Evolutionary conservation across 2,329 filamentous ascomycete genomes (phyloP), one percentile per base, ranked within the genome.

Genomic region (Nothopassalora personata): DNA sequence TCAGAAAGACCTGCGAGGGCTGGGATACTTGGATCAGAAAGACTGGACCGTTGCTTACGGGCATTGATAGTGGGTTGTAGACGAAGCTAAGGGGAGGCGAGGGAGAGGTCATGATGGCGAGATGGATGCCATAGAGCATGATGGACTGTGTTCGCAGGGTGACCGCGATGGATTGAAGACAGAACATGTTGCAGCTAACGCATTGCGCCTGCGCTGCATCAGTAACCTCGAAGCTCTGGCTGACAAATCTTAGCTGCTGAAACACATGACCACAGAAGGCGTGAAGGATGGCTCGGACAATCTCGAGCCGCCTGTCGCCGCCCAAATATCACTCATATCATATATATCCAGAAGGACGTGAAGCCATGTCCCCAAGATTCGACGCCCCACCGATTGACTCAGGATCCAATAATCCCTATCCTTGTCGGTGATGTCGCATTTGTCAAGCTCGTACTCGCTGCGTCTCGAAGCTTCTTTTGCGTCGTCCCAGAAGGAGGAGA

Each of bases 1-100:
- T 53, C 39, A 13, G 33, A 28, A n/a, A 23, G 5, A 53, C 48
- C 0, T 57, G 55, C 36, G 49, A 57, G 18, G 36, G 39, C 19
- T 53, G 55, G 49, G 47, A 53, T 19, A 36, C 48, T 19, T 57
- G 36, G 47, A 23, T 57, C 33, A 45, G 9, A 19, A 56, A 56
- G 54, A 50, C 45, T 9, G 54, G 54, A 7, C 54, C 54, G 1
- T 15, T 56, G 46, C 36, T 56, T 28, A 56, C 46, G 19, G 54
- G 54, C 3, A 56, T 56, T 13, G 46, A 56, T 39, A 49, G 45
- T 19, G 54, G 54, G 49, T 48, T 56, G 34, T n/a, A 43, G 23
- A 54, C 28, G 53, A 23, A 23, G 23, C 2, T 34, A 2, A 43
- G 27, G 39, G 36, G 53, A 54, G 45, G 45, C 45, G 53, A 46